Evolutionary conservation across 768 basidiomycete species (phyloP).

Genomic region (Boletus edulis): DNA sequence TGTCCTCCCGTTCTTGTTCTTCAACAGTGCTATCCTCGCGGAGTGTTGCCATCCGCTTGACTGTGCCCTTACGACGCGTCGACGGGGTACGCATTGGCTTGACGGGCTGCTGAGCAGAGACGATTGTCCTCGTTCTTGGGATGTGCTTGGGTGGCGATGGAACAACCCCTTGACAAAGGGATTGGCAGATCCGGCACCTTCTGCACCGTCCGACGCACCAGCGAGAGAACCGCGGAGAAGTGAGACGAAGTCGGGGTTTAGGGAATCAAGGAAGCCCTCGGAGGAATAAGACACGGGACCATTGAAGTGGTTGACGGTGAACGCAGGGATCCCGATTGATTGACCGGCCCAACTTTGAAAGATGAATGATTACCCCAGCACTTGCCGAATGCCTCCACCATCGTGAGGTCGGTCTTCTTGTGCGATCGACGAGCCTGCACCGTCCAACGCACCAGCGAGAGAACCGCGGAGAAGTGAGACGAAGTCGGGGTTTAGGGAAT

Average conservation of each 20-base stretch:
- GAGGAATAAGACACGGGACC: conserved; percentile 90
- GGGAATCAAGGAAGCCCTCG: conserved; percentile 85
- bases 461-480: conserved; percentile 82
- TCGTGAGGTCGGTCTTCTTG: conserved; percentile 90
- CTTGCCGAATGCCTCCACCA: conserved; percentile 93
- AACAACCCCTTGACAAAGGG: conserved; percentile 92
- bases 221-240: conserved; percentile 68
- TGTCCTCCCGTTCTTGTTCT: conserved; percentile 51
- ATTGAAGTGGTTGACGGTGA: conserved; percentile 90
- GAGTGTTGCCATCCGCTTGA: conserved; percentile 50
- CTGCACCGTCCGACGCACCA: conserved; percentile 43
- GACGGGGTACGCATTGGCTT: conserved; percentile 95
- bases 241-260: conserved; percentile 91
- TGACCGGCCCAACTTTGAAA: conserved; percentile 78
- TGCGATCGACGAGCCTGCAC: conserved; percentile 72
- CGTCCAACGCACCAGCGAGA: conserved; percentile 33
- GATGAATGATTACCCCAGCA: conserved; percentile 92
- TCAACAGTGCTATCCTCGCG: conserved; percentile 25
- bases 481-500: conserved; percentile 90
- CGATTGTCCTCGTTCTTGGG: conserved; percentile 94
- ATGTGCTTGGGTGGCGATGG: conserved; percentile 88
- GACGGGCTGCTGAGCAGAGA: conserved; percentile 88
- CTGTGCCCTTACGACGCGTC: conserved; percentile 74
- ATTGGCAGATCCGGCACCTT: conserved; percentile 79
- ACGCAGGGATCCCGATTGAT: conserved; percentile 81